These are phyloP conservation scores for Bretschneidera sinensis DNA, from an alignment of 345 rosid genomes.

Conservation along the genomic window DNA sequence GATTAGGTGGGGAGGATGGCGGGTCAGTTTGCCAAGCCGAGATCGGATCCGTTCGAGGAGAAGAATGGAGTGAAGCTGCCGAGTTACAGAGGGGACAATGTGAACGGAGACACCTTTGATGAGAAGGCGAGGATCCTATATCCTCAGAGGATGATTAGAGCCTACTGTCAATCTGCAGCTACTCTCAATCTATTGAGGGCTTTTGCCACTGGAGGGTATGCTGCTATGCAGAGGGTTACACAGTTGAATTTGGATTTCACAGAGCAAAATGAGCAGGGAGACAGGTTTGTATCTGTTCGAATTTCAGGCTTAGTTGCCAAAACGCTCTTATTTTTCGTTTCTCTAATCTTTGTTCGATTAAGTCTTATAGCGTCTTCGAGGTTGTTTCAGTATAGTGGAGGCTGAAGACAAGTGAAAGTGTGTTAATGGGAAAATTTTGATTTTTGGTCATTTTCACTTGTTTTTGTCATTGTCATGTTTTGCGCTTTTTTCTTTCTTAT, in stretches of 20 bases:
- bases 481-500: not conserved
- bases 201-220: conserved; percentile 79
- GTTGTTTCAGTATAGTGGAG: too few relatives aligned
- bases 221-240: conserved; percentile 81
- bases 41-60: conserved; percentile 65
- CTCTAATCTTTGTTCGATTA: conserved; percentile 1
- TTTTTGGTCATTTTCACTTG: conserved; percentile 1
- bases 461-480: not conserved
- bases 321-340: not conserved
- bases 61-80: conserved; percentile 61
- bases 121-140: conserved; percentile 60
- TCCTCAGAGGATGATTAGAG: conserved; percentile 69
- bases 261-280: conserved; percentile 64
- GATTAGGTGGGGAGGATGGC: conserved; percentile 75
- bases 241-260: conserved; percentile 81
- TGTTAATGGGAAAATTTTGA: not conserved
- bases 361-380: not conserved
- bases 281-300: conserved; percentile 33
- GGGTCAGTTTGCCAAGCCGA: conserved; percentile 72
- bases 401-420: not conserved
- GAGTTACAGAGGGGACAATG: conserved; percentile 72
- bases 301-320: not conserved
- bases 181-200: conserved; percentile 73
- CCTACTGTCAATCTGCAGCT: conserved; percentile 74
- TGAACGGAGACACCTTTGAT: conserved; percentile 61